These are phyloP conservation scores for Dendrocalamus latiflorus DNA, from an alignment of 202 grass and related monocot genomes.

Conservation along the genomic window DNA sequence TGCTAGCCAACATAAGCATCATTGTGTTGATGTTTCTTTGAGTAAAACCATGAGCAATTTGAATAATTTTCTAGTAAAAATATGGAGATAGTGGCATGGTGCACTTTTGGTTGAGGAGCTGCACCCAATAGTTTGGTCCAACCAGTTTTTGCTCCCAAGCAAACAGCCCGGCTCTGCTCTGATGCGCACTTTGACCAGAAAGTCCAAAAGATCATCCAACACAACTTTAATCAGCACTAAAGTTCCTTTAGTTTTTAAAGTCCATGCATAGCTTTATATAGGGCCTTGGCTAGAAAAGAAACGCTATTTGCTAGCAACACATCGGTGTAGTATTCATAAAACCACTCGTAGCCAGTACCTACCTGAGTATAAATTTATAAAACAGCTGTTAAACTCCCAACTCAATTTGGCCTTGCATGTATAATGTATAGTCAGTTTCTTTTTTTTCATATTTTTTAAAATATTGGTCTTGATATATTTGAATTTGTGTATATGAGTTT, in stretches of 20 bases:
- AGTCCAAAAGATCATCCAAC: conserved; percentile 22
- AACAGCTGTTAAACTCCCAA: background rate
- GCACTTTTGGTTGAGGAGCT: conserved; percentile 35
- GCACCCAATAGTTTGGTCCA: conserved; percentile 28
- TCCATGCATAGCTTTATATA: background rate
- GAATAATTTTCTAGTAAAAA: background rate
- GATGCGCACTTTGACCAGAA: conserved; percentile 33
- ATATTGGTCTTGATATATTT: background rate
- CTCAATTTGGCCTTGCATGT: background rate
- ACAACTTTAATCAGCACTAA: background rate
- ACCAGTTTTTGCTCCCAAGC: conserved; percentile 21
- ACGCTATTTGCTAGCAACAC: background rate
- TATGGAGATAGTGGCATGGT: background rate
- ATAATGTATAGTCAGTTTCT: background rate
- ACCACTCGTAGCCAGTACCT: no score
- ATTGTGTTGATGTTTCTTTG: background rate
- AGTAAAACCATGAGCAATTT: conserved; percentile 14
- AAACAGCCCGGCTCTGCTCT: conserved; percentile 3
- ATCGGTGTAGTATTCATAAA: background rate
- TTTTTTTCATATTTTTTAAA: background rate
- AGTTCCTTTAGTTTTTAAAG: conserved; percentile 1
- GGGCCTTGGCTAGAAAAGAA: background rate
- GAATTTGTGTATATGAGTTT: background rate
- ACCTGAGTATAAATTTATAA: background rate
- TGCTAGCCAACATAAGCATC: conserved; percentile 18